Conservation (phyloP, 2,329 filamentous ascomycete genomes). For the Aspergillus ruber region DNA sequence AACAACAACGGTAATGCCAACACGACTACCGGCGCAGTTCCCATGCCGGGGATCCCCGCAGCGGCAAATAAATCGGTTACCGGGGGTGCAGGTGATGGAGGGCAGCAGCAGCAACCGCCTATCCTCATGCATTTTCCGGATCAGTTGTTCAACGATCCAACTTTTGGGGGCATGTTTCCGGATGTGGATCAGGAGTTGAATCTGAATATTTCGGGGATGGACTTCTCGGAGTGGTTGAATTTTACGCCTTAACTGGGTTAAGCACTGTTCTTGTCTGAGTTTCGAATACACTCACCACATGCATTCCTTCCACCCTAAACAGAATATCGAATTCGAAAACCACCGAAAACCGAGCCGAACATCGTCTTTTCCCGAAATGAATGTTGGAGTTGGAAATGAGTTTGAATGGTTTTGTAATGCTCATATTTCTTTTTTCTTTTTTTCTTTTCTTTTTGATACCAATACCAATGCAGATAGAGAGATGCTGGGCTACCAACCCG, state of each 20-base stretch:
- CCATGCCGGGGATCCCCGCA: too few relatives aligned
- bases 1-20: not conserved
- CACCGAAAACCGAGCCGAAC: too few relatives aligned
- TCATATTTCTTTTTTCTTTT: too few relatives aligned
- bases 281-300: too few relatives aligned
- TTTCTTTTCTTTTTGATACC: too few relatives aligned
- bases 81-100: constrained; percentile 9
- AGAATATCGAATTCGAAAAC: too few relatives aligned
- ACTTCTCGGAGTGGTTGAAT: constrained; percentile 37
- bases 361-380: too few relatives aligned
- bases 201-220: constrained; percentile 21
- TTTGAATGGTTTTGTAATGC: too few relatives aligned
- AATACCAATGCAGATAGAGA: too few relatives aligned
- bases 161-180: constrained; percentile 31
- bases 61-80: not conserved
- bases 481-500: too few relatives aligned
- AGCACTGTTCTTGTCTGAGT: not conserved
- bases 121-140: constrained; percentile 33
- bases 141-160: constrained; percentile 29
- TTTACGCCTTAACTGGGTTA: constrained; percentile 21
- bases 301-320: too few relatives aligned
- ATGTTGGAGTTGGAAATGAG: too few relatives aligned
- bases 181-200: constrained; percentile 26
- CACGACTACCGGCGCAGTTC: not conserved
- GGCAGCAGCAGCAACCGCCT: constrained; percentile 13